Conservation (phyloP, 2,329 filamentous ascomycete genomes). For the Salinomyces thailandicus region DNA sequence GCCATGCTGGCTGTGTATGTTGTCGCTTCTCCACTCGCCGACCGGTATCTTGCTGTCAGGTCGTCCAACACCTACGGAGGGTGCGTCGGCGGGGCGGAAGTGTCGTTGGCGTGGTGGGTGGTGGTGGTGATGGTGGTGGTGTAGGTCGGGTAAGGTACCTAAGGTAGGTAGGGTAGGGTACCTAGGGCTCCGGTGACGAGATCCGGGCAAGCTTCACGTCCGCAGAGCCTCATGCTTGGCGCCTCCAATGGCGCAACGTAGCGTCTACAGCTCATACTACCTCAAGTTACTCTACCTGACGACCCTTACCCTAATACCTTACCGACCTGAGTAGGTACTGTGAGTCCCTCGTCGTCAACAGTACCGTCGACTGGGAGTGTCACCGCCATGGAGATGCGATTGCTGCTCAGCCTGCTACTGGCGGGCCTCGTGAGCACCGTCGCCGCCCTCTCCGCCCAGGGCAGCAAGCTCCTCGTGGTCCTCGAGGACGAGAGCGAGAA, state of each 20-base stretch:
- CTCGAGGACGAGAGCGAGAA: conserved; percentile 75
- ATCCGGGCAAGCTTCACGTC: conserved; percentile 1
- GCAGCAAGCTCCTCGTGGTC: conserved; percentile 72
- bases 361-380: no score
- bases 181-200: no score
- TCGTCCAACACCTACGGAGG: no score
- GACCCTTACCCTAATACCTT: no score
- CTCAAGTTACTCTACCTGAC: no score
- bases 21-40: no score
- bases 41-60: no score
- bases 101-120: no score
- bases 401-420: conserved; percentile 43
- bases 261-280: conserved; percentile 2
- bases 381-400: conserved; percentile 23
- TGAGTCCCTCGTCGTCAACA: no score
- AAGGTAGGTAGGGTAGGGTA: no score
- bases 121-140: conserved; percentile 1
- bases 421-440: conserved; percentile 56
- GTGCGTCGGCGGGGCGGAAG: neutral
- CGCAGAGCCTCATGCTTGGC: conserved; percentile 8
- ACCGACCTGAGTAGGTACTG: no score
- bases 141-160: neutral
- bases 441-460: conserved; percentile 67
- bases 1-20: conserved; percentile 44
- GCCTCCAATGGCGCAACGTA: conserved; percentile 4